These are phyloP conservation scores for Cytospora piceae DNA, from an alignment of 2,329 filamentous ascomycete species.

Conservation along the genomic window DNA sequence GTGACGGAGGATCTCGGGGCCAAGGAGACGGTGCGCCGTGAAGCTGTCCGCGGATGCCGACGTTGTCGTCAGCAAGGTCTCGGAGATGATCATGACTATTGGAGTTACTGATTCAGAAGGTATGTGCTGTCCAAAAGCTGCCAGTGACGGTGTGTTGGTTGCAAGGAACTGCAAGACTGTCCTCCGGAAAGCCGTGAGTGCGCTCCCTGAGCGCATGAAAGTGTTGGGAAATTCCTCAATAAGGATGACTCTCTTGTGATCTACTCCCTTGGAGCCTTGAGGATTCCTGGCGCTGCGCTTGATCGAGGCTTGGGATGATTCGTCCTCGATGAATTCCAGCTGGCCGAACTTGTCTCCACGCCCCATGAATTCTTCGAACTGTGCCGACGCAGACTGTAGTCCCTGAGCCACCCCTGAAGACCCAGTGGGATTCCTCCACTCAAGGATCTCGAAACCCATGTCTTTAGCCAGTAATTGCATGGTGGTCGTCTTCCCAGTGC, in stretches of 20 bases:
- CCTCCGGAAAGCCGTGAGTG: slow-evolving; percentile 72
- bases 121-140: slow-evolving; percentile 49
- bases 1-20: slow-evolving; percentile 82
- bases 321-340: slow-evolving; percentile 46
- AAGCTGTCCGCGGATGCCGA: slow-evolving; percentile 88
- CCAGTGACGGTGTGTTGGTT: slow-evolving; percentile 62
- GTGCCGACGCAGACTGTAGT: slow-evolving; percentile 71
- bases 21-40: slow-evolving; percentile 86
- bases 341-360: slow-evolving; percentile 80
- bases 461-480: slow-evolving; percentile 75
- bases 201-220: slow-evolving; percentile 66
- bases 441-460: slow-evolving; percentile 76
- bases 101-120: slow-evolving; percentile 62
- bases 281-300: slow-evolving; percentile 18
- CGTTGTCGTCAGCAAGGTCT: slow-evolving; percentile 83
- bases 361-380: slow-evolving; percentile 91
- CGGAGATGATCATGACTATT: slow-evolving; percentile 87
- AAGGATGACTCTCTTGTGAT: slow-evolving; percentile 63
- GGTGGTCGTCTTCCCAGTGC: slow-evolving; percentile 91
- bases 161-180: slow-evolving; percentile 77
- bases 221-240: slow-evolving; percentile 84
- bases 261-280: slow-evolving; percentile 6
- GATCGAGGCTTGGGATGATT: slow-evolving; percentile 34
- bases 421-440: slow-evolving; percentile 85
- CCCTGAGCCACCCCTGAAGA: slow-evolving; percentile 61